Base-by-base conservation (phyloP, 345 rosid genomes). In the Brassica carinata region DNA sequence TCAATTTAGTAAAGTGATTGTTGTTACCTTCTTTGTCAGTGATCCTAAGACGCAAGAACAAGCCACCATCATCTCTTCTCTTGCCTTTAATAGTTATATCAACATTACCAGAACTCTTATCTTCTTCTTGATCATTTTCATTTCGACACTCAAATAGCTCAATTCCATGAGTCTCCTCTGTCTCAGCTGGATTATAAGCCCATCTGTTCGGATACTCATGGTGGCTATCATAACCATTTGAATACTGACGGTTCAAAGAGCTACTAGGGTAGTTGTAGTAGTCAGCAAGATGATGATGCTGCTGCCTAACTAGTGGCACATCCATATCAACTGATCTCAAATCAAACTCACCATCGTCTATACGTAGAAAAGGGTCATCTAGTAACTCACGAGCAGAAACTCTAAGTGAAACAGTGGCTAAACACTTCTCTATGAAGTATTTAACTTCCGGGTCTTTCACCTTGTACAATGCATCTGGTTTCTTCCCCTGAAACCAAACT, bases 381-480 rank as follows among this genome's bases (percentile, higher is more conserved):
- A 96, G 87, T 81, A 96, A 85, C 87, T 96, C 95, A 80, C 89
- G 83, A 10, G 99, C 99, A 4, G 99, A 94, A 77, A 92, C 95
- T 89, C 99, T 90, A 31, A 74, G 89, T 3, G 98, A 88, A 33
- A 90, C 97, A 0, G 97, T 90, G 15, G 97, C 98, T 67, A 96
- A 86, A 82, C 99, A 96, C 85, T 96, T 96, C 83, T 92, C 98
- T 11, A 96, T 87, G 77, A 96, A 94, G 48, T 72, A 86, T 53
- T 88, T 87, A 27, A 94, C 99, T 85, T 96, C 98, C 0, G 96
- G 96, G 77, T 96, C 97, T 81, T 85, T 86, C 83, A 96, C 96
- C 87, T 82, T 90, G 86, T 89, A 94, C 77, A 96, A 83, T 83
- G 99, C 92, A 88, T 92, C 94, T 8, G 99, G 99, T 83, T 88